phyloP scores from a whole-genome alignment of 2,329 filamentous ascomycete genomes.

The Aspergillus sp. region DNA sequence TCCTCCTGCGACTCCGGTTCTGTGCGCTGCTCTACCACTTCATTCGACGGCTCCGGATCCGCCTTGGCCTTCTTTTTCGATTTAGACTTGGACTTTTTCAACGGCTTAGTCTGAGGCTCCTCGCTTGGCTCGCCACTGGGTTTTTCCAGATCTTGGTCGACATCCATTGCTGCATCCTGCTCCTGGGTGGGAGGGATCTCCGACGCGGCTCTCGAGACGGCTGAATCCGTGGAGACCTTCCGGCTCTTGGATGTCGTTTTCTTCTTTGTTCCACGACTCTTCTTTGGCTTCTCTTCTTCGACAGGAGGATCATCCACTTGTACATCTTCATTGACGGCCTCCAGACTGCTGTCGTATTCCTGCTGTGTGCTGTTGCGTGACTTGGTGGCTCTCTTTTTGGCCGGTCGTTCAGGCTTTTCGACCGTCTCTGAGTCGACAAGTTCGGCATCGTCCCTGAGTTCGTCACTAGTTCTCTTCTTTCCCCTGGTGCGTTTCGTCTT shows the following conservation, averaged over 20 bases:
- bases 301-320: constrained; percentile 13
- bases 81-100: constrained; percentile 33
- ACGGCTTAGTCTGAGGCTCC: constrained; percentile 22
- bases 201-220: constrained; percentile 41
- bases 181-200: constrained; percentile 61
- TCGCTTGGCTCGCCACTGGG: constrained; percentile 48
- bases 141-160: constrained; percentile 61
- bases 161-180: constrained; percentile 66
- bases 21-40: constrained; percentile 13
- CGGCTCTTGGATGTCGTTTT: constrained; percentile 45
- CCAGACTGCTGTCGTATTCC: constrained; percentile 37
- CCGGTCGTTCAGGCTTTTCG: constrained; percentile 43
- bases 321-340: constrained; percentile 32
- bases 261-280: constrained; percentile 46
- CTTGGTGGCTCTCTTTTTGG: constrained; percentile 62
- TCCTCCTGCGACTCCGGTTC: constrained; percentile 15
- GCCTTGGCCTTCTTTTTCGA: constrained; percentile 33
- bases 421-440: constrained; percentile 15
- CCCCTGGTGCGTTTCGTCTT: constrained; percentile 48
- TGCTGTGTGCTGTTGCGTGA: constrained; percentile 53
- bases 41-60: constrained; percentile 11
- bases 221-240: constrained; percentile 52
- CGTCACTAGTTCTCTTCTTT: constrained; percentile 65
- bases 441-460: constrained; percentile 41
- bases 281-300: constrained; percentile 46